Conservation (phyloP, 192 early-diverging fungal species). For the Backusella circina region DNA sequence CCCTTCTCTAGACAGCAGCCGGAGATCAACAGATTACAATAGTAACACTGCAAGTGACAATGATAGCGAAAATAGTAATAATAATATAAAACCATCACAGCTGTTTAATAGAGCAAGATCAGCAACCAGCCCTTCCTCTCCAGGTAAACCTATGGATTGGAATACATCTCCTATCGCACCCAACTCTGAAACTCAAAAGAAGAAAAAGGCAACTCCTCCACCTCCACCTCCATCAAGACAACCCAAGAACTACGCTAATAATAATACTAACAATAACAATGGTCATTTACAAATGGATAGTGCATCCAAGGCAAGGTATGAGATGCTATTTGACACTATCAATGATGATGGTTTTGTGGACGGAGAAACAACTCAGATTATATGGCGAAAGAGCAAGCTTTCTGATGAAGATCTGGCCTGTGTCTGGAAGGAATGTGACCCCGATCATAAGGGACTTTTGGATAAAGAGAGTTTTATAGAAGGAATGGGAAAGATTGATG, state of each 20-base stretch:
- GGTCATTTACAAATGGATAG: background rate
- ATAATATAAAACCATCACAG: conserved; percentile 1
- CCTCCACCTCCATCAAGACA: conserved; percentile 21
- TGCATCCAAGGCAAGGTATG: background rate
- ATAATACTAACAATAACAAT: background rate
- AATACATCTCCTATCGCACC: background rate
- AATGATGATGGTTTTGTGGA: conserved; percentile 23
- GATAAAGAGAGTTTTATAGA: conserved; percentile 21
- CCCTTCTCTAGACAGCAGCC: background rate
- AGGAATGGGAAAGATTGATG: conserved; percentile 25
- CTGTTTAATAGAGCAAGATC: conserved; percentile 12
- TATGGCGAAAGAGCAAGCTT: conserved; percentile 22
- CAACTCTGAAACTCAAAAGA: background rate
- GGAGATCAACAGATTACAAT: background rate
- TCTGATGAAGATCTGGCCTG: conserved; percentile 8
- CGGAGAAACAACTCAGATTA: conserved; percentile 1
- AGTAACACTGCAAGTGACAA: background rate
- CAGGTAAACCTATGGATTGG: background rate
- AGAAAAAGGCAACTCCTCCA: conserved; percentile 10
- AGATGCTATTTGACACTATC: conserved; percentile 16
- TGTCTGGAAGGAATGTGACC: conserved; percentile 27
- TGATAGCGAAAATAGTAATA: background rate
- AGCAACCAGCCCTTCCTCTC: background rate
- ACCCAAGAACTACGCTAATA: background rate
- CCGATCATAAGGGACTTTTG: conserved; percentile 14